phyloP scores from a whole-genome alignment of 176 grass and related monocot species.

The Juncus inflexus region DNA sequence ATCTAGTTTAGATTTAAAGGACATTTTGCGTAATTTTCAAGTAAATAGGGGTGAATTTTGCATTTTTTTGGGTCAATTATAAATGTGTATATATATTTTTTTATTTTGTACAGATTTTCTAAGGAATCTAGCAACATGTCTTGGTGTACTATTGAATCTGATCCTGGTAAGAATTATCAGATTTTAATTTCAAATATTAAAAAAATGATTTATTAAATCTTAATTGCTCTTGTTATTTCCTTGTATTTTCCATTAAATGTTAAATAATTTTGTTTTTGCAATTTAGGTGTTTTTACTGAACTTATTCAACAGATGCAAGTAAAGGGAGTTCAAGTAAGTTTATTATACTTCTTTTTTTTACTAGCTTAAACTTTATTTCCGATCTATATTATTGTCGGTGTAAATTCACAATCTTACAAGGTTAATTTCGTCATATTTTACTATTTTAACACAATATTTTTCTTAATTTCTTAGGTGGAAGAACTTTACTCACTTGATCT shows the following conservation, averaged over 20 bases:
- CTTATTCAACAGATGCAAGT: conserved; percentile 98
- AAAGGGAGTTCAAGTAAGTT: conserved; percentile 89
- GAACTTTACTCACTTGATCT: conserved; percentile 95
- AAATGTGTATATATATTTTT: no score
- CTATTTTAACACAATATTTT: no score
- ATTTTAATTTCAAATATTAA: no score
- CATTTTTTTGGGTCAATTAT: no score
- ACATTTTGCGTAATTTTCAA: no score
- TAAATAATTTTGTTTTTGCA: conserved; percentile 11
- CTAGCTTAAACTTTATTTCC: no score
- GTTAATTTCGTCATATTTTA: neutral
- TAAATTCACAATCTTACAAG: no score
- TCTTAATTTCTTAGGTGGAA: conserved; percentile 54
- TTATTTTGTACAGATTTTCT: neutral
- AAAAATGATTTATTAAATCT: no score
- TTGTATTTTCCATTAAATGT: neutral
- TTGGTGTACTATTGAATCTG: conserved; percentile 97
- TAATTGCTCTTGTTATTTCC: no score
- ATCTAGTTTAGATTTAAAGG: no score
- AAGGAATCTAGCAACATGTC: conserved; percentile 46
- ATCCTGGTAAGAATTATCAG: conserved; percentile 53
- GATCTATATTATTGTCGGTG: no score
- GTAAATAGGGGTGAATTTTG: no score
- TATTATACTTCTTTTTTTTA: neutral
- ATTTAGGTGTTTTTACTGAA: conserved; percentile 89